These are phyloP conservation scores for Hygrocybe coccinea DNA, from an alignment of 768 basidiomycete genomes.

Conservation along the genomic window DNA sequence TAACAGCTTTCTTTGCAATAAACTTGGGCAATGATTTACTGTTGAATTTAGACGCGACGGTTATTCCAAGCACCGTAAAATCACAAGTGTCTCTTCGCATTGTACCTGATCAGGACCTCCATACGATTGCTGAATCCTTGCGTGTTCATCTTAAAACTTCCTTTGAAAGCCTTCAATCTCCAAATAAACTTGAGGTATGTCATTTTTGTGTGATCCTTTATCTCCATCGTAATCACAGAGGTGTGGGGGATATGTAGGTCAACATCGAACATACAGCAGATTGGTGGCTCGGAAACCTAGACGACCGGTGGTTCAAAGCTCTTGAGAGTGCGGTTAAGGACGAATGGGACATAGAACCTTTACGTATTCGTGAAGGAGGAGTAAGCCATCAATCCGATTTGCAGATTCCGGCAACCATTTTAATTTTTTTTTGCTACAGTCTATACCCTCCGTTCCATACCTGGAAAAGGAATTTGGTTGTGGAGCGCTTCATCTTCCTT, in stretches of 20 bases:
- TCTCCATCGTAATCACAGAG: not conserved
- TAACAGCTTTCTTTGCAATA: not conserved
- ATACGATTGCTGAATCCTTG: slow-evolving; percentile 59
- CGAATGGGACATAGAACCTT: slow-evolving; percentile 82
- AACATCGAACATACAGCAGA: slow-evolving; percentile 78
- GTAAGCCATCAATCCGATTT: slow-evolving; percentile 40
- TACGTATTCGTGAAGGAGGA: slow-evolving; percentile 91
- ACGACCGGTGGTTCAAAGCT: slow-evolving; percentile 80
- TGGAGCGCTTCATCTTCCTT: slow-evolving; percentile 86
- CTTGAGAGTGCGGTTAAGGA: slow-evolving; percentile 77
- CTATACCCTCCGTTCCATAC: slow-evolving; percentile 90
- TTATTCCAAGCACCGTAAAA: slow-evolving; percentile 82
- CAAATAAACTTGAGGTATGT: slow-evolving; percentile 67
- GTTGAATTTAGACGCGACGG: slow-evolving; percentile 59
- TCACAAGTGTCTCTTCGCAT: slow-evolving; percentile 86
- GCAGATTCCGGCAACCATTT: slow-evolving; percentile 1
- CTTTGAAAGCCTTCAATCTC: slow-evolving; percentile 58
- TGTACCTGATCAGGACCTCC: slow-evolving; percentile 87
- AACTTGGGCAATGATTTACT: not conserved
- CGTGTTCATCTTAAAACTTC: slow-evolving; percentile 51
- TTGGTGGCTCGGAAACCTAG: slow-evolving; percentile 93
- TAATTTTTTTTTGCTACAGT: slow-evolving; percentile 40
- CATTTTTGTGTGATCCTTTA: not conserved
- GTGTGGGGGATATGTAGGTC: slow-evolving; percentile 43
- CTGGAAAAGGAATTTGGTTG: slow-evolving; percentile 89